Evolutionary conservation across 352 stramenopile genomes (phyloP).

Genomic region (Thraustotheca clavata): DNA sequence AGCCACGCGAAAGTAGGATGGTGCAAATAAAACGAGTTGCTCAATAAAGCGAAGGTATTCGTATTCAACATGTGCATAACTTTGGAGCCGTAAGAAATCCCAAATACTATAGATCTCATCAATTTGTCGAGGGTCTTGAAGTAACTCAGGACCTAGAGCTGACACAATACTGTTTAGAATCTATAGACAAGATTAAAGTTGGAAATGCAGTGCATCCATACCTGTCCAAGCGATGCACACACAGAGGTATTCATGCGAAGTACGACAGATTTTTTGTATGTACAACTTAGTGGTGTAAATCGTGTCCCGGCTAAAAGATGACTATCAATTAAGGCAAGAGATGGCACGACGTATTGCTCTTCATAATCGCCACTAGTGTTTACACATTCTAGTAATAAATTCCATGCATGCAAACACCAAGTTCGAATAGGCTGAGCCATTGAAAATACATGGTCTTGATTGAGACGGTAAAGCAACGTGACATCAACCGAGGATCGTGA

Average conservation of each 20-base stretch:
- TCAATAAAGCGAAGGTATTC: slow-evolving; percentile 76
- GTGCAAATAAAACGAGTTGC: slow-evolving; percentile 76
- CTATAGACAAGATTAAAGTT: neutral
- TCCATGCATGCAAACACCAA: slow-evolving; percentile 79
- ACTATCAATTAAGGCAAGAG: slow-evolving; percentile 56
- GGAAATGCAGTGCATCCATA: neutral
- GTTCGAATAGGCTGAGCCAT: slow-evolving; percentile 66
- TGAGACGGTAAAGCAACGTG: slow-evolving; percentile 60
- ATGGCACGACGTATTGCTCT: slow-evolving; percentile 73
- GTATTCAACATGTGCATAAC: slow-evolving; percentile 59
- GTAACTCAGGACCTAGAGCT: slow-evolving; percentile 48
- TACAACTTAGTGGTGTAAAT: slow-evolving; percentile 50
- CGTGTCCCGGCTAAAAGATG: slow-evolving; percentile 51
- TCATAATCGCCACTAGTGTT: slow-evolving; percentile 66
- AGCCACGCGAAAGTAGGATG: slow-evolving; percentile 34
- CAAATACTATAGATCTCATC: slow-evolving; percentile 65
- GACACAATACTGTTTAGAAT: slow-evolving; percentile 67
- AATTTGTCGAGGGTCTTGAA: slow-evolving; percentile 33
- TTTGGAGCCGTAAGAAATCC: slow-evolving; percentile 56
- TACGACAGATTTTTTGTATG: slow-evolving; percentile 35
- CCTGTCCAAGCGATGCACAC: slow-evolving; percentile 34
- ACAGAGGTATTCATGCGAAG: slow-evolving; percentile 7
- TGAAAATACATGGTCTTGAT: slow-evolving; percentile 30
- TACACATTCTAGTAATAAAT: slow-evolving; percentile 73
- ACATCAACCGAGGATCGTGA: slow-evolving; percentile 71